These are phyloP conservation scores for Cicer judaicum DNA, from an alignment of 306 rosid species.

Conservation along the genomic window DNA sequence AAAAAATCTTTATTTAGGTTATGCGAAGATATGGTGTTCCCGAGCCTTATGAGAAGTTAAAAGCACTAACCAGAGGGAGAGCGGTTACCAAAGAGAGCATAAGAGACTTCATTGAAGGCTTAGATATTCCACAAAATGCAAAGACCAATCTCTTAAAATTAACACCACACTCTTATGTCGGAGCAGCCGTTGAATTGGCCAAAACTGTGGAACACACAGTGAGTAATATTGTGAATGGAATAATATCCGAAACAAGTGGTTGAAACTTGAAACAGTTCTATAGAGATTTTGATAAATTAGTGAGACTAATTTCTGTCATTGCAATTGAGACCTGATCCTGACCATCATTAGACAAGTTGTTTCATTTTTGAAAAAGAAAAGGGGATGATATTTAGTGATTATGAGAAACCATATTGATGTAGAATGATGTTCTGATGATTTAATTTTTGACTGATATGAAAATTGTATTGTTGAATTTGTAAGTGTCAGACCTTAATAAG, in stretches of 20 bases:
- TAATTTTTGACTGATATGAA: not conserved
- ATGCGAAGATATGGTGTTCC: constrained; percentile 96
- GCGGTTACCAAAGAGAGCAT: constrained; percentile 79
- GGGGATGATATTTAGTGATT: constrained; percentile 16
- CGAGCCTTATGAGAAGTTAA: constrained; percentile 91
- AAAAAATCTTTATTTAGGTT: constrained; percentile 55
- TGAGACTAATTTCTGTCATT: constrained; percentile 9
- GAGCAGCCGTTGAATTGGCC: constrained; percentile 86
- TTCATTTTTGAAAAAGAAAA: constrained; percentile 24
- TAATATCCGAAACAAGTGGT: constrained; percentile 28
- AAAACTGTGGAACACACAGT: constrained; percentile 57
- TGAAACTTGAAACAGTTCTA: constrained; percentile 12
- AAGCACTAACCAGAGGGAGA: constrained; percentile 86
- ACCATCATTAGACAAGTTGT: constrained; percentile 25
- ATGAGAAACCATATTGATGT: constrained; percentile 18
- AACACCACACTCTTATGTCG: constrained; percentile 82
- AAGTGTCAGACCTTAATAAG: not conserved
- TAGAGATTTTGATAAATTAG: not conserved
- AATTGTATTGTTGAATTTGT: too few relatives aligned
- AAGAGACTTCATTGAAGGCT: constrained; percentile 68
- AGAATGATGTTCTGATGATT: constrained; percentile 27
- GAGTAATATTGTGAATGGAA: constrained; percentile 43
- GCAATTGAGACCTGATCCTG: constrained; percentile 35
- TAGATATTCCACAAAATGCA: constrained; percentile 75
- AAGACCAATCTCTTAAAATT: constrained; percentile 67